Conservation (phyloP, 306 rosid genomes). For the Datisca glomerata region DNA sequence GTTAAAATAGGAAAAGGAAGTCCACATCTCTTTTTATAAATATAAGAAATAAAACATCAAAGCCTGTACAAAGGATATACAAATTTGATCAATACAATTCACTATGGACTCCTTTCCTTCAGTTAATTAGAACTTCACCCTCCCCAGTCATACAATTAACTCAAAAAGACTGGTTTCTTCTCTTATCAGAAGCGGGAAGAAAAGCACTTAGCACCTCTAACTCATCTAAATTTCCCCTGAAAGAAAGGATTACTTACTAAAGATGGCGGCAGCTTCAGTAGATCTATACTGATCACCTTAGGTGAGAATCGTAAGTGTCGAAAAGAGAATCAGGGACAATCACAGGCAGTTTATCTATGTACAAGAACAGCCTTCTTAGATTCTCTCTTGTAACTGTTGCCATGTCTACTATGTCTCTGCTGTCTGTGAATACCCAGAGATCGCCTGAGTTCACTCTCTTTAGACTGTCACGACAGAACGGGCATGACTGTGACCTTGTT, state of each 20-base stretch:
- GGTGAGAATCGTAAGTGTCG: conserved; percentile 73
- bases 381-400: conserved; percentile 75
- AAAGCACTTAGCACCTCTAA: conserved; percentile 22
- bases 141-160: conserved; percentile 45
- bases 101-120: conserved; percentile 20
- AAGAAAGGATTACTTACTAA: too few species aligned
- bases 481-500: conserved; percentile 81
- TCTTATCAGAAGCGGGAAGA: conserved; percentile 47
- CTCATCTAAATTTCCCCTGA: conserved; percentile 30
- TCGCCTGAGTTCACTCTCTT: conserved; percentile 82
- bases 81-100: conserved; percentile 50
- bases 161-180: conserved; percentile 37
- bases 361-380: conserved; percentile 71
- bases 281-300: conserved; percentile 36
- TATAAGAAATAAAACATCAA: too few species aligned
- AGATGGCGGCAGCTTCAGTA: too few species aligned
- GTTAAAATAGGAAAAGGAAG: too few species aligned
- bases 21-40: too few species aligned
- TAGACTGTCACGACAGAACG: conserved; percentile 88
- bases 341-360: conserved; percentile 80
- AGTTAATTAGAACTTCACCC: conserved; percentile 36
- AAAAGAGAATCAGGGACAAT: conserved; percentile 70
- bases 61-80: conserved; percentile 36
- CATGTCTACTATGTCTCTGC: conserved; percentile 67
- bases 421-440: conserved; percentile 81